Percentiles rank a stretch among this genome's conserved stretches.
phyloP scores from a whole-genome alignment of 1,139 yeast species.

The Sugiyamaella sp. region DNA sequence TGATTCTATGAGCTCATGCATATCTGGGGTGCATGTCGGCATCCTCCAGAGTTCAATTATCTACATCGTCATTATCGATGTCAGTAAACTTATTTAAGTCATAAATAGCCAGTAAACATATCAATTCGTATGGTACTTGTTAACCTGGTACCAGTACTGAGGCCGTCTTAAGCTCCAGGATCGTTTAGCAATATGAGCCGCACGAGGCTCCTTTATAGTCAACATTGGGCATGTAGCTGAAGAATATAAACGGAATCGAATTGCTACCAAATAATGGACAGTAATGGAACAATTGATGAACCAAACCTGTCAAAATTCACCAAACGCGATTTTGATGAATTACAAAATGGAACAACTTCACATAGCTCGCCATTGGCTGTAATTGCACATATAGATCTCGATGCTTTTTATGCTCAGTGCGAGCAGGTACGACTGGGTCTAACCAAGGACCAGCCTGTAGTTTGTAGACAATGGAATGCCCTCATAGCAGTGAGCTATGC shows the following conservation, averaged over 20 bases:
- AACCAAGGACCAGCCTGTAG: slow-evolving; percentile 74
- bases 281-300: background rate
- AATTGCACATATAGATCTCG: slow-evolving; percentile 83
- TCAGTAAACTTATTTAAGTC: too few species aligned
- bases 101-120: too few species aligned
- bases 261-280: background rate
- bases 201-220: background rate
- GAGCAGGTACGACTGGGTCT: slow-evolving; percentile 77
- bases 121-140: too few species aligned
- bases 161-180: background rate
- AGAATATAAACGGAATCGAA: background rate
- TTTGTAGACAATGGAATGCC: slow-evolving; percentile 91
- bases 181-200: background rate
- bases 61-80: too few species aligned
- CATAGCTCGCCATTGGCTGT: slow-evolving; percentile 69
- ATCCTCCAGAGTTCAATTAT: too few species aligned
- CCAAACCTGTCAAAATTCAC: slow-evolving; percentile 27
- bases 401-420: slow-evolving; percentile 92
- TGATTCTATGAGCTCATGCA: background rate
- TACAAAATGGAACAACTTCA: slow-evolving; percentile 30
- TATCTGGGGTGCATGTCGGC: background rate
- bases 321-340: slow-evolving; percentile 31
- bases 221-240: background rate
- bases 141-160: background rate
- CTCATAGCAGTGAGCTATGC: slow-evolving; percentile 82